phyloP scores from a whole-genome alignment of 192 early-diverging fungal genomes.

The Phlyctochytrium bullatum region DNA sequence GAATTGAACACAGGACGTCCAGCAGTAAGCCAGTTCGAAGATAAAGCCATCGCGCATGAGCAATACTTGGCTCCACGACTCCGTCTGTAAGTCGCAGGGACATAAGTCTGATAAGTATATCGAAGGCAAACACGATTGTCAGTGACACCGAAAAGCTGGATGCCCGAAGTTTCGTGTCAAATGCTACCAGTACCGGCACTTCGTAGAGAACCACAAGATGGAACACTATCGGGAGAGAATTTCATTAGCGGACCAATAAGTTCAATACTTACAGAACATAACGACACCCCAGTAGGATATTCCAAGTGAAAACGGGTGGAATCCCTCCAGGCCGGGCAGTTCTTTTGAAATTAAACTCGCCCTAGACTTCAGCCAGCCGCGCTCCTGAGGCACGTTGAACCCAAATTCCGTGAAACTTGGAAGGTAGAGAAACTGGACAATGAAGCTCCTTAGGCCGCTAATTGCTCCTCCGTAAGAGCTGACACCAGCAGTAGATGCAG shows the following conservation, averaged over 20 bases:
- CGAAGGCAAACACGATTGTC: conserved; percentile 20
- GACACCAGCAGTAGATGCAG: too few relatives aligned
- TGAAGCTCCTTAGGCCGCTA: too few relatives aligned
- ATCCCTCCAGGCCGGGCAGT: neutral
- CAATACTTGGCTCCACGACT: neutral
- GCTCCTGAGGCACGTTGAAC: neutral
- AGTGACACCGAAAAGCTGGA: conserved; percentile 4
- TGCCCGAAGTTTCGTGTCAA: conserved; percentile 7
- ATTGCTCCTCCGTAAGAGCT: too few relatives aligned
- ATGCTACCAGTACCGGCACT: conserved; percentile 21
- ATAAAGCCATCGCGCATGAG: conserved; percentile 9
- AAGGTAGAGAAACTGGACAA: neutral
- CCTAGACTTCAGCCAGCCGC: too few relatives aligned
- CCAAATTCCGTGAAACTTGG: neutral
- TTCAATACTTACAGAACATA: conserved; percentile 30
- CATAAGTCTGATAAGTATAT: conserved; percentile 20
- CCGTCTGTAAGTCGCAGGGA: conserved; percentile 3
- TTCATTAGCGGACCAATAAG: neutral
- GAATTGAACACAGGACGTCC: conserved; percentile 28
- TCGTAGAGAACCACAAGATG: conserved; percentile 12
- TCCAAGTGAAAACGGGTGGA: conserved; percentile 22
- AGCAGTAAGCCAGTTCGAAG: conserved; percentile 11
- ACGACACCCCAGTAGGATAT: conserved; percentile 30
- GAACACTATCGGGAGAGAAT: conserved; percentile 8
- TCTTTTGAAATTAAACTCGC: neutral